Evolutionary conservation across 805 yeast genomes (phyloP), one percentile per base, ranked within the genome.

Genomic region (Huiozyma sinensis): DNA sequence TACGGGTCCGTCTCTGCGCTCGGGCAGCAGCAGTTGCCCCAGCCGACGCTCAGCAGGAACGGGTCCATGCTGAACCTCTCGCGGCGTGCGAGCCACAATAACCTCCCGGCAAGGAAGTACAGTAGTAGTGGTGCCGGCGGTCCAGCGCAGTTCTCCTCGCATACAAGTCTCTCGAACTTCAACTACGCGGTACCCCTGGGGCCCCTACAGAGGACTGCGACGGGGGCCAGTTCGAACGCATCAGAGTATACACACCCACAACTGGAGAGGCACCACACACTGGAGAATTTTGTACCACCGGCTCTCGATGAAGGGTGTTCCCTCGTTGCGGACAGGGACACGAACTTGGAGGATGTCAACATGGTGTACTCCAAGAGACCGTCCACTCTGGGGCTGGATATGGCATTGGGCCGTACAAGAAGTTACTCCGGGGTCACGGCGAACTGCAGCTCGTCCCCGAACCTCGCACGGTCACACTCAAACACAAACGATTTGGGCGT

Each of bases 301-400:
- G 84, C 84, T 9, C 67, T 86, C 52, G 95, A 85, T 54, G 86
- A 95, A 12, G 74, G 89, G 3, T 72, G 80, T 24, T 76, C 81
- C 47, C 69, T 83, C 36, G 72, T 79, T 34, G 75, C 81, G 12
- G 79, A 78, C 54, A 53, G 64, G n/a, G 64, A 69, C 40, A 69
- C 83, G 6, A 76, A 81, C 53, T 71, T 87, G 47, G 83, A 83
- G 51, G 73, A 75, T 44, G 77, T 84, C 7, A 90, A 83, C 47
- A 76, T 86, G 66, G 77, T 84, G n/a, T 77, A 79, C 50, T 66
- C 81, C 29, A 66, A 80, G 46, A 69, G 83, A 51, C 76, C 77
- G 47, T 70, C 77, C 8, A 79, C 76, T 4, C 63, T 76, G 64
- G 70, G 71, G 7, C 51, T 68, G 39, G 64, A 66, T 46, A 48